A percentile compares a stretch with the other conserved stretches of the same genome.
phyloP scores from a whole-genome alignment of 2,329 filamentous ascomycete genomes.

The Magnaporthiopsis poae region DNA sequence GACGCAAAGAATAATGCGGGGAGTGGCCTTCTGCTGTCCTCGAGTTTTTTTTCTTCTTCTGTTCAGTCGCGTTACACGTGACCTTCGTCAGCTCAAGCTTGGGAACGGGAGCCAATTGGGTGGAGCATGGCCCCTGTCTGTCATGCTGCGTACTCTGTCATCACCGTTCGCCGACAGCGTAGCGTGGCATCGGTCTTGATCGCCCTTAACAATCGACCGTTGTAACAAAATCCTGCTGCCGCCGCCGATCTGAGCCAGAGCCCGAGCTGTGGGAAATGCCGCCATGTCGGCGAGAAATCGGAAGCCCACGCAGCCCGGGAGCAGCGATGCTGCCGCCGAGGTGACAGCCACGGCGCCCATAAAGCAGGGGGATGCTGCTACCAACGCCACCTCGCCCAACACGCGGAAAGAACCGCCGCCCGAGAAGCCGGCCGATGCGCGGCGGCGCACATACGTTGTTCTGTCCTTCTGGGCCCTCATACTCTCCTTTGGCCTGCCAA shows the following conservation, averaged over 20 bases:
- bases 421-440: slow-evolving; percentile 60
- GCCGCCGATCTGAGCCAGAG: not conserved
- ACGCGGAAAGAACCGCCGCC: slow-evolving; percentile 54
- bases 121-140: not conserved
- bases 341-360: not conserved
- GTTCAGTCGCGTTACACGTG: not conserved
- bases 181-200: not conserved
- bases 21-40: too few relatives aligned
- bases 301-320: slow-evolving; percentile 4
- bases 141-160: not conserved
- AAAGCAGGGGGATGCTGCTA: not conserved
- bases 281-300: slow-evolving; percentile 12
- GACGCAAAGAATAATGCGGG: not conserved
- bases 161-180: not conserved
- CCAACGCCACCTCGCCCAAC: slow-evolving; percentile 9
- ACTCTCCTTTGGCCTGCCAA: slow-evolving; percentile 70
- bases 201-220: not conserved
- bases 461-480: slow-evolving; percentile 86
- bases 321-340: not conserved
- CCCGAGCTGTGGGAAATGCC: slow-evolving; percentile 7
- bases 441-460: slow-evolving; percentile 64
- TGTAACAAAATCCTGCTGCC: not conserved
- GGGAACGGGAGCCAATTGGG: too few relatives aligned
- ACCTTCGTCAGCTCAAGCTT: not conserved
- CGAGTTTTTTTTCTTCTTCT: too few relatives aligned